Percentiles rank a stretch among this genome's conserved stretches.
Evolutionary conservation across 2,329 filamentous ascomycete genomes (phyloP).

Genomic region (Beauveria rudraprayagi): DNA sequence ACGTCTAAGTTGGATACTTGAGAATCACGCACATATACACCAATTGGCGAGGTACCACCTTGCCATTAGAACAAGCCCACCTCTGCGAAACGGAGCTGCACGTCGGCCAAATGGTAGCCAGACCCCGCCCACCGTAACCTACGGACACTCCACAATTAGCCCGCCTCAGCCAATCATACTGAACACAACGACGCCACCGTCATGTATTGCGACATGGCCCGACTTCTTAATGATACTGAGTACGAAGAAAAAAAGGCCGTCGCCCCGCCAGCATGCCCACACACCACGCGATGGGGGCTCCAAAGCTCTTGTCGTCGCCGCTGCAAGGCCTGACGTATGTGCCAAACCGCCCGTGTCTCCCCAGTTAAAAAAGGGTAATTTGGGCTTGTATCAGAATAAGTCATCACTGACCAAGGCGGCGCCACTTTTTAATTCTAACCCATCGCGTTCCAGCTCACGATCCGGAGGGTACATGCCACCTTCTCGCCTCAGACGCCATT

Average conservation of each 20-base stretch:
- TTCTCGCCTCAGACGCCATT: background rate
- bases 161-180: background rate
- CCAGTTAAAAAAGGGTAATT: background rate
- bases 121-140: constrained; percentile 4
- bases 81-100: constrained; percentile 5
- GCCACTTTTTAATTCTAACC: background rate
- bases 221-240: background rate
- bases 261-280: background rate
- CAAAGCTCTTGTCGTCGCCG: too few relatives aligned
- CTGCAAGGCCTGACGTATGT: background rate
- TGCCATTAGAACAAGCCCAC: background rate
- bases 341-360: background rate
- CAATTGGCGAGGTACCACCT: too few relatives aligned
- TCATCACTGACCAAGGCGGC: background rate
- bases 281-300: too few relatives aligned
- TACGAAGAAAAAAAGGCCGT: too few relatives aligned
- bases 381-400: background rate
- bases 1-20: too few relatives aligned
- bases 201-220: constrained; percentile 4
- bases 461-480: background rate
- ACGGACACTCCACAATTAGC: background rate
- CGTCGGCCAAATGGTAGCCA: constrained; percentile 1
- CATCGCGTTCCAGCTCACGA: constrained; percentile 1
- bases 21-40: too few relatives aligned
- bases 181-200: constrained; percentile 6